Evolutionary conservation across 495 filamentous ascomycete species (phyloP).

Genomic region (Lasiosphaeria miniovina): DNA sequence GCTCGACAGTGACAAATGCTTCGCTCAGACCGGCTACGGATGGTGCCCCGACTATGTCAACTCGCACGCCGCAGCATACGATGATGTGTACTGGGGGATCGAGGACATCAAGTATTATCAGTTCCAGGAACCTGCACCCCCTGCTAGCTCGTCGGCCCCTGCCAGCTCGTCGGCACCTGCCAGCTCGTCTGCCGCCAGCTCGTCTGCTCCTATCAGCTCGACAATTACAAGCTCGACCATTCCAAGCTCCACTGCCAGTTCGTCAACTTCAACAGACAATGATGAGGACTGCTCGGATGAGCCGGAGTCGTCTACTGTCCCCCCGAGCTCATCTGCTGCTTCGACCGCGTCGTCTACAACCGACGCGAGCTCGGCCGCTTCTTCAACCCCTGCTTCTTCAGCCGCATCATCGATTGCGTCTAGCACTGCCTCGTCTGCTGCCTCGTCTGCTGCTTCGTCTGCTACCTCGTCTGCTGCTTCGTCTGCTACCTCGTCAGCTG

Average conservation of each 20-base stretch:
- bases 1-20: slow-evolving; percentile 32
- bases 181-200: slow-evolving; percentile 3
- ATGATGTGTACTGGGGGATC: slow-evolving; percentile 54
- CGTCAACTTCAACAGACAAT: background rate
- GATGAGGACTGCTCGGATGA: slow-evolving; percentile 6
- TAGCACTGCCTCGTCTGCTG: background rate
- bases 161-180: slow-evolving; percentile 8
- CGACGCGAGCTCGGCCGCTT: background rate
- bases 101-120: slow-evolving; percentile 54
- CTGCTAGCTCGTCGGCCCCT: slow-evolving; percentile 4
- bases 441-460: background rate
- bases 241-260: background rate
- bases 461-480: background rate
- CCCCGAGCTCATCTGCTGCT: background rate
- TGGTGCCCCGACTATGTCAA: slow-evolving; percentile 49
- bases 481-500: background rate
- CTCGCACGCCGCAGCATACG: slow-evolving; percentile 53
- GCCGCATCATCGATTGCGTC: background rate
- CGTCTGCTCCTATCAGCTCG: background rate
- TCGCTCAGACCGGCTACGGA: slow-evolving; percentile 25
- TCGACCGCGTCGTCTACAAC: slow-evolving; percentile 1
- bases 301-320: background rate
- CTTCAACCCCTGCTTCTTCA: background rate
- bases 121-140: slow-evolving; percentile 12
- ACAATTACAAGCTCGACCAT: background rate